Conservation (phyloP, 805 yeast genomes). For the Deakozyma indianensis region DNA sequence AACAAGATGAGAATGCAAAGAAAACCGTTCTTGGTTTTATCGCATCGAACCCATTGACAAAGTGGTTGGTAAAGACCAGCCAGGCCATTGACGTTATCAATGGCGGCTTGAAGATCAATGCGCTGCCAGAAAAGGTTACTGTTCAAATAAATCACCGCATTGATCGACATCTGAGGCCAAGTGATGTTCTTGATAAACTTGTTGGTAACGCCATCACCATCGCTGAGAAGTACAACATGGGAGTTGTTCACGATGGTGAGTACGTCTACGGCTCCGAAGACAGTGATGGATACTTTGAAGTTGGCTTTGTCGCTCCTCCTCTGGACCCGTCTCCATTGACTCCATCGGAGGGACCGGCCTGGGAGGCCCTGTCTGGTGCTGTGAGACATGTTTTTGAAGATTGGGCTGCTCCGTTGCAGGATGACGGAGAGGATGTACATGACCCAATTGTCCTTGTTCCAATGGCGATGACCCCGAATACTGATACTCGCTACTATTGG, state of each 20-base stretch:
- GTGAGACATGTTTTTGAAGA: constrained; percentile 49
- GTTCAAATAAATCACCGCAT: constrained; percentile 51
- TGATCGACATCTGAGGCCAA: constrained; percentile 14
- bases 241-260: not conserved
- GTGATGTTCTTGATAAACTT: not conserved
- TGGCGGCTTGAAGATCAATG: constrained; percentile 68
- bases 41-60: constrained; percentile 9
- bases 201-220: not conserved
- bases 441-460: constrained; percentile 33
- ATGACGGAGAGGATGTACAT: constrained; percentile 11
- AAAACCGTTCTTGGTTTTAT: constrained; percentile 5
- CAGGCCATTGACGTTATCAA: constrained; percentile 52
- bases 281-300: not conserved
- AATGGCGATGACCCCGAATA: constrained; percentile 48
- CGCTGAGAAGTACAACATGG: not conserved
- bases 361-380: constrained; percentile 45
- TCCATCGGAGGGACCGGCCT: constrained; percentile 21
- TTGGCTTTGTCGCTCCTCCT: not conserved
- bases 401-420: constrained; percentile 12
- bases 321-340: constrained; percentile 39
- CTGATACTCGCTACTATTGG: constrained; percentile 58
- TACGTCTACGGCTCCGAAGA: not conserved
- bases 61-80: constrained; percentile 41
- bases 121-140: constrained; percentile 51
- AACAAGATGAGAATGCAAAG: not conserved